Evolutionary conservation across 2,329 filamentous ascomycete genomes (phyloP).

Genomic region (Talaromyces albobiverticillius): DNA sequence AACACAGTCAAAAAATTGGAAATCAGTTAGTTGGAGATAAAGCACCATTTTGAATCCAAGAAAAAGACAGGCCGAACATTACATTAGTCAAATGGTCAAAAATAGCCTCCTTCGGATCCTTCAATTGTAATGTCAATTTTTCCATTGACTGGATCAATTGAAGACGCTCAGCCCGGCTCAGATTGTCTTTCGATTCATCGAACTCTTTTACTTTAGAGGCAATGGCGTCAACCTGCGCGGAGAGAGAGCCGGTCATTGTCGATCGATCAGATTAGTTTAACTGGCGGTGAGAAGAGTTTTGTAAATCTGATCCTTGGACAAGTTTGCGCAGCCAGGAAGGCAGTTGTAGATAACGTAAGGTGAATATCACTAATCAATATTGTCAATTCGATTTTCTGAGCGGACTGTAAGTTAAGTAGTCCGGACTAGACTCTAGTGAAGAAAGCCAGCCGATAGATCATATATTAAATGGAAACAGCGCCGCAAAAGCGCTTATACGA

Average conservation of each 20-base stretch:
- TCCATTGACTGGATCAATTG: constrained; percentile 16
- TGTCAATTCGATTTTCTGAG: no score
- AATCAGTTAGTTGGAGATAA: no score
- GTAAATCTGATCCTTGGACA: no score
- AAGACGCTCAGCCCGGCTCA: constrained; percentile 16
- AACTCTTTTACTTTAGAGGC: constrained; percentile 14
- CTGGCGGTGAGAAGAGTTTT: not conserved
- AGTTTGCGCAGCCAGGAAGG: no score
- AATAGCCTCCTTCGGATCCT: constrained; percentile 25
- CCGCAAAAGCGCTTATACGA: no score
- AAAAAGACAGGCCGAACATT: not conserved
- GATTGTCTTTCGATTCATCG: constrained; percentile 8
- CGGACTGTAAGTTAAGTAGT: no score
- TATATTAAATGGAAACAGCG: no score
- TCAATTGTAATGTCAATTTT: constrained; percentile 21
- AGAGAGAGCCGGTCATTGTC: constrained; percentile 5
- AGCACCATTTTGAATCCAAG: no score
- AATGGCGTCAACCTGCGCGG: constrained; percentile 15
- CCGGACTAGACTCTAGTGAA: no score
- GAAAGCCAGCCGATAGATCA: no score
- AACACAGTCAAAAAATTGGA: not conserved
- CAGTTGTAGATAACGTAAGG: no score
- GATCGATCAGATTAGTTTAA: not conserved
- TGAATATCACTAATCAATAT: no score
- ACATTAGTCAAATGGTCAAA: constrained; percentile 27